Percentiles rank a stretch among this genome's conserved stretches.
Conservation (phyloP, 2,329 filamentous ascomycete species). For the Fusarium heterosporum region DNA sequence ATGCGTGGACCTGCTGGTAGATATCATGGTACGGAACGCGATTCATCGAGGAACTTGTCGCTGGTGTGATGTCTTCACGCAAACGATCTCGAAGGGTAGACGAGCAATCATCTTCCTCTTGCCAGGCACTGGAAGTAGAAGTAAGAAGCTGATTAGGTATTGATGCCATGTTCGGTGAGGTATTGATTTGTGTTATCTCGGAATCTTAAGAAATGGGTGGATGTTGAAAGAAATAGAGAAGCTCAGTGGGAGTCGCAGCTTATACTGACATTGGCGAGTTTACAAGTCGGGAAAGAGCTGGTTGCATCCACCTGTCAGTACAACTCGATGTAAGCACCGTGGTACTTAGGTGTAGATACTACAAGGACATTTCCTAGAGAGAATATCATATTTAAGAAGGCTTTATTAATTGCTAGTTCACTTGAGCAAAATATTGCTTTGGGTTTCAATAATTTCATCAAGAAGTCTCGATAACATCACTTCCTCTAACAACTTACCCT, state of each 20-base stretch:
- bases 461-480: not conserved
- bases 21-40: slow-evolving; percentile 24
- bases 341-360: too few relatives aligned
- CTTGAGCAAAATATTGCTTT: not conserved
- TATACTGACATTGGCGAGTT: too few relatives aligned
- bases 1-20: slow-evolving; percentile 45
- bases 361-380: too few relatives aligned
- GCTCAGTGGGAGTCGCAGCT: too few relatives aligned
- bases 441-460: not conserved
- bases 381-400: too few relatives aligned
- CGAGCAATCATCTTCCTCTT: slow-evolving; percentile 24
- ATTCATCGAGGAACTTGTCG: slow-evolving; percentile 11
- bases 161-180: slow-evolving; percentile 3
- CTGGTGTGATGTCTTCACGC: slow-evolving; percentile 38
- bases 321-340: too few relatives aligned
- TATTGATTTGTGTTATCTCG: not conserved
- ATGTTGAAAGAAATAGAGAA: not conserved
- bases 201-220: not conserved
- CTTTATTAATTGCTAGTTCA: not conserved
- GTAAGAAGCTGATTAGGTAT: not conserved
- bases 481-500: slow-evolving; percentile 4
- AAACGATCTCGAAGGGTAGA: slow-evolving; percentile 48
- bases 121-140: slow-evolving; percentile 21
- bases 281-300: too few relatives aligned
- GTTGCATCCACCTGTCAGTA: too few relatives aligned